Conservation (phyloP, 2,329 filamentous ascomycete species). For the Neurospora sp. region DNA sequence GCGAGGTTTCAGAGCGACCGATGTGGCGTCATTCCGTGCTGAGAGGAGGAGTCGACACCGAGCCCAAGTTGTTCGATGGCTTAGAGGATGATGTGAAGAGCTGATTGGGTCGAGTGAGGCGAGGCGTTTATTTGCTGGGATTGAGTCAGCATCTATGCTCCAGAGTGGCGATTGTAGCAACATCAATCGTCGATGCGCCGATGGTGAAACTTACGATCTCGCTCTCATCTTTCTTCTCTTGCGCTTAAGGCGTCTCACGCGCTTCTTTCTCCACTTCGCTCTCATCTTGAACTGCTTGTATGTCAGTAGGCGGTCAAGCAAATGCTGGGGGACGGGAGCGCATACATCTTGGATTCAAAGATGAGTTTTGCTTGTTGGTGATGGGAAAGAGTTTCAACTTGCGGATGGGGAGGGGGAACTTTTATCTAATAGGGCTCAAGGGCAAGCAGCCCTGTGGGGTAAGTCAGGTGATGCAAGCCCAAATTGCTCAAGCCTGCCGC, state of each 20-base stretch:
- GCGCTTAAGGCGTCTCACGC: constrained; percentile 96
- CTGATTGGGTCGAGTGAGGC: constrained; percentile 45
- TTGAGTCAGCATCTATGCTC: constrained; percentile 23
- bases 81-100: constrained; percentile 22
- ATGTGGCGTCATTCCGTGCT: constrained; percentile 3
- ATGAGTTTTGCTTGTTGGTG: constrained; percentile 20
- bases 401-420: constrained; percentile 16
- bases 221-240: constrained; percentile 99
- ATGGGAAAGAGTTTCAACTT: constrained; percentile 13
- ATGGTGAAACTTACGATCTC: constrained; percentile 64
- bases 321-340: constrained; percentile 1
- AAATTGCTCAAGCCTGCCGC: not conserved
- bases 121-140: constrained; percentile 56
- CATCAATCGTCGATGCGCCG: not conserved
- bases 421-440: constrained; percentile 18
- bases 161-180: not conserved
- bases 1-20: constrained; percentile 1
- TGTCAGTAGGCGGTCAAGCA: not conserved
- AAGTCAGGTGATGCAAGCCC: constrained; percentile 15
- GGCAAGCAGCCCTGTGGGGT: constrained; percentile 20
- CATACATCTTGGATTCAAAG: constrained; percentile 16
- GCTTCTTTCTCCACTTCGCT: constrained; percentile 99
- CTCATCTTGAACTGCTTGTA: constrained; percentile 50
- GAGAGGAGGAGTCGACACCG: constrained; percentile 6
- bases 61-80: constrained; percentile 23